Evolutionary conservation across 2,329 filamentous ascomycete species (phyloP).

Genomic region (Microcyclospora tardicrescens): DNA sequence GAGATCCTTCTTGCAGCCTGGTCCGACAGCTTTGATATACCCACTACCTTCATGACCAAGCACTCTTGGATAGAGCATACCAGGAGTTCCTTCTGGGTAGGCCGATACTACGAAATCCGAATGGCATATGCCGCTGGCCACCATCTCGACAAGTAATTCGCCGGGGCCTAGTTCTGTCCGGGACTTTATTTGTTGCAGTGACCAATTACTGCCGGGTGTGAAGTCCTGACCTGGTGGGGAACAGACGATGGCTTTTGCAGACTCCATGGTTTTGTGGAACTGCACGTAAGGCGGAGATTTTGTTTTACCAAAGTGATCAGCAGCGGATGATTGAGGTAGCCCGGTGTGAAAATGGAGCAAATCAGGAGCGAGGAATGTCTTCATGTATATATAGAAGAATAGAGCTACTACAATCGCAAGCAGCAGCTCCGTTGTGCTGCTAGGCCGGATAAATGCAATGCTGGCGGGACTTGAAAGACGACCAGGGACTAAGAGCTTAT

Average conservation of each 20-base stretch:
- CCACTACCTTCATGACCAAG: constrained; percentile 22
- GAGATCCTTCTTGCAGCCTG: constrained; percentile 11
- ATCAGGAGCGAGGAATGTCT: too few relatives aligned
- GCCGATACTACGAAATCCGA: constrained; percentile 15
- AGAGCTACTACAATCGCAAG: too few relatives aligned
- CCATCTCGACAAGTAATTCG: constrained; percentile 16
- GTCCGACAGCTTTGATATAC: constrained; percentile 31
- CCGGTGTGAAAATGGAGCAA: too few relatives aligned
- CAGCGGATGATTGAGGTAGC: too few relatives aligned
- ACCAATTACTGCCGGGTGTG: constrained; percentile 9
- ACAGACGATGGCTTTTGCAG: constrained; percentile 9
- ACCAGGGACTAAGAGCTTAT: too few relatives aligned
- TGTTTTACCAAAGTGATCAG: too few relatives aligned
- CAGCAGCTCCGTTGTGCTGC: too few relatives aligned
- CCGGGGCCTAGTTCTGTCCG: constrained; percentile 9
- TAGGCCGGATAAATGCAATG: too few relatives aligned
- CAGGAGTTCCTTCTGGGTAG: constrained; percentile 11
- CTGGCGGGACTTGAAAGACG: too few relatives aligned
- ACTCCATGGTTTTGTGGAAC: too few relatives aligned
- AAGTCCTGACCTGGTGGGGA: constrained; percentile 6
- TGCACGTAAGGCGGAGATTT: too few relatives aligned
- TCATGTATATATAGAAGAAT: too few relatives aligned
- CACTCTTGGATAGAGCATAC: not conserved
- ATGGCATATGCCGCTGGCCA: constrained; percentile 17
- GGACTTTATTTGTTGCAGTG: constrained; percentile 7